Conservation (phyloP, 495 filamentous ascomycete species). For the Penicillium canariense region DNA sequence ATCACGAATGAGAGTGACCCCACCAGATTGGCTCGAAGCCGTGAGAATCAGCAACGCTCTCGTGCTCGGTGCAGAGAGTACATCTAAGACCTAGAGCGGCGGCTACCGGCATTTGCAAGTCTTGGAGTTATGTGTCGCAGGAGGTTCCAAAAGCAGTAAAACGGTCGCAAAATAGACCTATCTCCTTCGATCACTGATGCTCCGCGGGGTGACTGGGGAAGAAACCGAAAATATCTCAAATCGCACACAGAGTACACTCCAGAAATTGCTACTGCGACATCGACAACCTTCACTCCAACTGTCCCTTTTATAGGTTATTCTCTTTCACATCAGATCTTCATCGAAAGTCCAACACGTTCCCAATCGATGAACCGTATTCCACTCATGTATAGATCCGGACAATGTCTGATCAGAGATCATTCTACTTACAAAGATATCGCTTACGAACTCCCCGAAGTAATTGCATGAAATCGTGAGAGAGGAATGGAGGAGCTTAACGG, state of each 20-base stretch:
- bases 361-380: too few species aligned
- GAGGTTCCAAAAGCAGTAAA: slow-evolving; percentile 65
- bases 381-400: too few species aligned
- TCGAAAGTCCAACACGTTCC: too few species aligned
- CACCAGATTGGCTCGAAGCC: slow-evolving; percentile 17
- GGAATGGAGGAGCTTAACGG: too few species aligned
- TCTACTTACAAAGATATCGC: too few species aligned
- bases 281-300: slow-evolving; percentile 34
- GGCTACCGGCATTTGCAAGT: slow-evolving; percentile 53
- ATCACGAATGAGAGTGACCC: background rate
- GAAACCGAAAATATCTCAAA: slow-evolving; percentile 15
- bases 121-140: slow-evolving; percentile 55
- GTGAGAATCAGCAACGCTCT: slow-evolving; percentile 72
- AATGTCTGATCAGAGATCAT: too few species aligned
- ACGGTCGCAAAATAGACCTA: slow-evolving; percentile 63
- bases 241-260: slow-evolving; percentile 8
- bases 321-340: too few species aligned
- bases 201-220: slow-evolving; percentile 13
- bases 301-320: too few species aligned
- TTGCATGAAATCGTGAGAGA: too few species aligned
- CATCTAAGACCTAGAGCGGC: slow-evolving; percentile 59
- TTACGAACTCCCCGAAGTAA: too few species aligned
- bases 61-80: slow-evolving; percentile 71
- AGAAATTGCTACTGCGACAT: slow-evolving; percentile 22
- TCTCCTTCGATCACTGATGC: slow-evolving; percentile 47